Evolutionary conservation across 2,329 filamentous ascomycete genomes (phyloP).

Genomic region (Huntiella savannae): DNA sequence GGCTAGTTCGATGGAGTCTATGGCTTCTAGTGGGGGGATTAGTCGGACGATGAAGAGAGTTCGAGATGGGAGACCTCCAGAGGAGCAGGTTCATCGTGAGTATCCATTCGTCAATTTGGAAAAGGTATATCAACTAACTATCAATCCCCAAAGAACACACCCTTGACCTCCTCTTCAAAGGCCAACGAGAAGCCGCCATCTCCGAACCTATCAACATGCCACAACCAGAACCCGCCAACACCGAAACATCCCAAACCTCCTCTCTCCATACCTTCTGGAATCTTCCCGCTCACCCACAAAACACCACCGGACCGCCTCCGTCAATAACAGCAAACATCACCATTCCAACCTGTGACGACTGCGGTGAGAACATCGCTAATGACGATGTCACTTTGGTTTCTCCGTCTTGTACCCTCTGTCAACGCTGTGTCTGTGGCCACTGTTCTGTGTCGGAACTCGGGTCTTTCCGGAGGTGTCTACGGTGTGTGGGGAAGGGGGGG

Average conservation of each 20-base stretch:
- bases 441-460: slow-evolving; percentile 41
- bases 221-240: neutral
- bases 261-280: slow-evolving; percentile 44
- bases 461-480: slow-evolving; percentile 31
- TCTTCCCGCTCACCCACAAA: slow-evolving; percentile 22
- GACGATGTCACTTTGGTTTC: too few species aligned
- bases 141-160: slow-evolving; percentile 29
- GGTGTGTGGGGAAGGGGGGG: slow-evolving; percentile 25
- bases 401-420: slow-evolving; percentile 27
- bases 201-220: slow-evolving; percentile 5
- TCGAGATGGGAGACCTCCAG: slow-evolving; percentile 38
- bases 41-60: slow-evolving; percentile 43
- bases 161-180: slow-evolving; percentile 37
- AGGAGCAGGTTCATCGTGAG: slow-evolving; percentile 35
- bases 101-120: slow-evolving; percentile 12
- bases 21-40: slow-evolving; percentile 9
- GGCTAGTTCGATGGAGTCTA: neutral
- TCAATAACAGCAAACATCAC: slow-evolving; percentile 13
- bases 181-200: slow-evolving; percentile 22
- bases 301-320: neutral
- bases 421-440: slow-evolving; percentile 37
- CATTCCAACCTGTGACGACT: slow-evolving; percentile 32
- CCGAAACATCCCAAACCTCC: neutral
- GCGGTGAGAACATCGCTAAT: slow-evolving; percentile 18
- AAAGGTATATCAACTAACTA: slow-evolving; percentile 12